Base-by-base conservation (phyloP, 495 filamentous ascomycete genomes). In the Terfezia boudieri region DNA sequence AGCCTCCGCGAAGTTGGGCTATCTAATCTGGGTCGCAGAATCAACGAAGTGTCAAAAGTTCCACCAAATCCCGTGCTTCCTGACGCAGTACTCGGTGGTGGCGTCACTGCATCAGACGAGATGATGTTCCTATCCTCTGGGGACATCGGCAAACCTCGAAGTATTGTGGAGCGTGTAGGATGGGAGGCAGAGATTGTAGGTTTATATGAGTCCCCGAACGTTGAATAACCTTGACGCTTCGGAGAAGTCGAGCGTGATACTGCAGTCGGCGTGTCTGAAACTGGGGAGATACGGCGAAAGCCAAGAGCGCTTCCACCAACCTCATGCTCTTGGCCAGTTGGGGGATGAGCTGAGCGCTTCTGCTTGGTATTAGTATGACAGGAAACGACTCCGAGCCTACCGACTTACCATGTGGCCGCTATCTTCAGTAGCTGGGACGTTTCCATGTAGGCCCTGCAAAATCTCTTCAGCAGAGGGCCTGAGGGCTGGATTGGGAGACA, bases 391-490 rank as follows among this genome's bases (percentile, higher is more conserved):
- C 56, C 62, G 68, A 11, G 67, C 65, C 60, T 17, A 41, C 20
- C 37, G 36, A 58, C 56, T 72, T 70, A 56, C 69, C 66, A 63
- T 68, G 61, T 73, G 67, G 49, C 71, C 65, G 48, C 65, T 69
- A 41, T 82, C 77, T 50, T 78, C 78, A 35, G 77, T 65, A 50
- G 70, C 26, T 32, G 26, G 77, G 37, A 70, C 72, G n/a, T 84
- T 81, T 36, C 74, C 81, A 57, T 81, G 82, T 60, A 98, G 84
- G 11, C 77, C 82, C 10, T 71, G 70, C n/a, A 96, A 66, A 10
- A 98, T 89, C 50, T 95, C 87, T 32, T 80, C 85, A 6, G 92
- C 87, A 50, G 78, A 84, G 0, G 90, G 90, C 10, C 90, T 73
- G 20, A 84, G 76, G 22, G 69, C 68, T 0, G 92, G 86, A 58